These are phyloP conservation scores for Tetratostichococcus sp. DNA, from an alignment of 139 green algal genomes.

Conservation along the genomic window DNA sequence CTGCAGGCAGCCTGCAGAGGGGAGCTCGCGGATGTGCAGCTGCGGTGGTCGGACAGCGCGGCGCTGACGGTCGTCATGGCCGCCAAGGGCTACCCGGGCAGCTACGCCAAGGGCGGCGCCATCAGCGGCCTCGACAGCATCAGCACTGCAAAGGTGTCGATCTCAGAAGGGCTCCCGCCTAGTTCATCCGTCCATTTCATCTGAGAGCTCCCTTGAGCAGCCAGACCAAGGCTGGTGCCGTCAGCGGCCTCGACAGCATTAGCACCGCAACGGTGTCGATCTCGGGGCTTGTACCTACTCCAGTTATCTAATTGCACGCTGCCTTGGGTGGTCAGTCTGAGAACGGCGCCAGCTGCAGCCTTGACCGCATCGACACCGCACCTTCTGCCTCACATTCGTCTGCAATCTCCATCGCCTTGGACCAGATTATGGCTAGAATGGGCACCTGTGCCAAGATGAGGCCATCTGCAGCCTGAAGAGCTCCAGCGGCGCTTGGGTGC, in stretches of 20 bases:
- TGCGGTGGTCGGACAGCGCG: slow-evolving; percentile 58
- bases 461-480: no score
- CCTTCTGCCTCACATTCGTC: no score
- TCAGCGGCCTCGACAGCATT: slow-evolving; percentile 60
- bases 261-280: slow-evolving; percentile 59
- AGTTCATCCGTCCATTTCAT: no score
- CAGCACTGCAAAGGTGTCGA: slow-evolving; percentile 57
- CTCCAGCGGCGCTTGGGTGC: no score
- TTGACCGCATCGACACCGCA: slow-evolving; percentile 55
- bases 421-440: no score
- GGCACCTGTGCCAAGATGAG: no score
- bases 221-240: slow-evolving; percentile 81
- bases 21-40: slow-evolving; percentile 23
- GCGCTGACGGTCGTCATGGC: slow-evolving; percentile 86
- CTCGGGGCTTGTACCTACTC: not conserved
- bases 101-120: slow-evolving; percentile 76
- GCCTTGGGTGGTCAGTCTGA: slow-evolving; percentile 72
- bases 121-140: slow-evolving; percentile 70
- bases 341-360: slow-evolving; percentile 64
- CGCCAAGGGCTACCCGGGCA: slow-evolving; percentile 90
- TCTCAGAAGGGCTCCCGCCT: not conserved
- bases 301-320: no score
- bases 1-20: not conserved
- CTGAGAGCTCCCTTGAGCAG: slow-evolving; percentile 28
- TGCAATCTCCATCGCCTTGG: no score